Conservation (phyloP, 2,329 filamentous ascomycete genomes). For the Helotiales sp. region DNA sequence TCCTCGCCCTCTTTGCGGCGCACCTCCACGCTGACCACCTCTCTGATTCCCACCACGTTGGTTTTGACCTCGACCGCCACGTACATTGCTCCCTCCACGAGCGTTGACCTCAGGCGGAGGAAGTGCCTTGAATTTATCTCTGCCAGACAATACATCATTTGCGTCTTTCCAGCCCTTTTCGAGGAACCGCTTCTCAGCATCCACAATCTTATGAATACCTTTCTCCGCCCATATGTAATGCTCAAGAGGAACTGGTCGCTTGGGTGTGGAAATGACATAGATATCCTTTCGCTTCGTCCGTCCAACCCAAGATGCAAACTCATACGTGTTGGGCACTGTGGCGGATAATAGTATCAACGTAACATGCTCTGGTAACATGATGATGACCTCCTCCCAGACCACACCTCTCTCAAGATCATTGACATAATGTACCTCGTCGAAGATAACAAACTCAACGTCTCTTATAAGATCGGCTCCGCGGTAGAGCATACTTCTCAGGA, state of each 20-base stretch:
- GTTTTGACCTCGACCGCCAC: constrained; percentile 60
- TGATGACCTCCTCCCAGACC: constrained; percentile 99
- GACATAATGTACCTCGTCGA: constrained; percentile 98
- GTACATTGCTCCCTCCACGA: constrained; percentile 55
- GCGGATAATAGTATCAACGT: constrained; percentile 94
- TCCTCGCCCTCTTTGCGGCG: constrained; percentile 58
- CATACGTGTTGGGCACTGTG: constrained; percentile 95
- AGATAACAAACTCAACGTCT: constrained; percentile 98
- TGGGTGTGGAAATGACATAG: constrained; percentile 97
- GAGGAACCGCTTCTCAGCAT: constrained; percentile 87
- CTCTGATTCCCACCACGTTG: constrained; percentile 55
- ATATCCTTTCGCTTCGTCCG: constrained; percentile 98
- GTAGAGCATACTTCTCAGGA: constrained; percentile 97
- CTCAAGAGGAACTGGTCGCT: constrained; percentile 91
- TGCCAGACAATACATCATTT: constrained; percentile 79
- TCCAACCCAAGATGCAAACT: constrained; percentile 98
- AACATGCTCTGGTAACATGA: constrained; percentile 97
- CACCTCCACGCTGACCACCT: constrained; percentile 56
- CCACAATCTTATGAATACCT: constrained; percentile 91
- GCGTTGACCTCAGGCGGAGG: constrained; percentile 45
- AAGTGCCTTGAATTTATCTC: constrained; percentile 72
- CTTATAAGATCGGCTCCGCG: constrained; percentile 93
- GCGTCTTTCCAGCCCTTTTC: constrained; percentile 96
- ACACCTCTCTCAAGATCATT: constrained; percentile 96
- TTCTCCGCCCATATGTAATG: constrained; percentile 97